These are phyloP conservation scores for Apophysomyces elegans DNA, from an alignment of 371 early-diverging fungal genomes.

Conservation along the genomic window DNA sequence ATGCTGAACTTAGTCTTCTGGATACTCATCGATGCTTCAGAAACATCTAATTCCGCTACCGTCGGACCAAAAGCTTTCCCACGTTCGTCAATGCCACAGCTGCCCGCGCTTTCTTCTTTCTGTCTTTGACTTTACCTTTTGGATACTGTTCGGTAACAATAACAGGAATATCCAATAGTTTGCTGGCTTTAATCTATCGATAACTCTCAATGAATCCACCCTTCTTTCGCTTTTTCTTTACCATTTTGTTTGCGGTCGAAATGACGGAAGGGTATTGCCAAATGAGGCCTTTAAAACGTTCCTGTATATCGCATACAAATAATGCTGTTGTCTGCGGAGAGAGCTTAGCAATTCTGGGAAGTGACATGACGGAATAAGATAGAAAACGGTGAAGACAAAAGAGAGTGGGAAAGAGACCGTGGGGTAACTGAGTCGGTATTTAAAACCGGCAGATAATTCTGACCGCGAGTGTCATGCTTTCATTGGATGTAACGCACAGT, in stretches of 20 bases:
- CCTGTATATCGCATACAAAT: constrained; percentile 94
- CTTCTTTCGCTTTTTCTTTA: constrained; percentile 28
- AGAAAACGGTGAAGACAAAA: not conserved
- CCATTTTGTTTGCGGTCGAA: constrained; percentile 89
- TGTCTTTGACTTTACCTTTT: constrained; percentile 52
- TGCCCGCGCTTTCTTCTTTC: constrained; percentile 25
- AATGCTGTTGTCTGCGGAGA: constrained; percentile 78
- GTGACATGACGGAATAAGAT: constrained; percentile 27
- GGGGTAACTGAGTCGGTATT: not conserved
- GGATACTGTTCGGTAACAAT: constrained; percentile 92
- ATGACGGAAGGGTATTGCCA: constrained; percentile 82
- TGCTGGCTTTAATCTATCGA: constrained; percentile 62
- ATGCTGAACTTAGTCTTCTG: constrained; percentile 94
- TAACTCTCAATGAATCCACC: not conserved
- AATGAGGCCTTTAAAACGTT: constrained; percentile 81
- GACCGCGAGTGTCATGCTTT: not conserved
- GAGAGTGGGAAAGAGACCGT: not conserved
- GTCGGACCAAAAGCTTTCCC: constrained; percentile 83
- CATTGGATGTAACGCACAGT: not conserved
- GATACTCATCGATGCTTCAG: constrained; percentile 54
- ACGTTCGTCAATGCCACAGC: constrained; percentile 50
- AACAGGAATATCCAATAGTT: constrained; percentile 79
- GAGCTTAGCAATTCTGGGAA: constrained; percentile 41
- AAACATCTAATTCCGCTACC: constrained; percentile 76
- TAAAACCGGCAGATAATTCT: not conserved